Percentiles rank a stretch among this genome's conserved stretches.
Evolutionary conservation across 1,284 basidiomycete species (phyloP).

Genomic region (Leccinum angustisporum): DNA sequence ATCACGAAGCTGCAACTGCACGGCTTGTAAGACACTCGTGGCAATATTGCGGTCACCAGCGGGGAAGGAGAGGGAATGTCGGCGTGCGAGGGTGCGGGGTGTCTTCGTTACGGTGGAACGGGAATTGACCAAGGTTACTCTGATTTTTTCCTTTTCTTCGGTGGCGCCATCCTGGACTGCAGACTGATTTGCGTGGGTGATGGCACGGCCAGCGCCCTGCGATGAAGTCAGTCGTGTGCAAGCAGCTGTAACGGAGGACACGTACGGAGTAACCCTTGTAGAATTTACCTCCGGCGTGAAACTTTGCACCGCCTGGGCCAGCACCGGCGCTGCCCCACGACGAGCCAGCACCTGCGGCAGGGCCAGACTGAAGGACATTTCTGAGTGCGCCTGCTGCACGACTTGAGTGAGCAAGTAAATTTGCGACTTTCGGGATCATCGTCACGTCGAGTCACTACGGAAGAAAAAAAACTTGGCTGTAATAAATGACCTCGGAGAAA

Average conservation of each 20-base stretch:
- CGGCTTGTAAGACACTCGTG: constrained; percentile 54
- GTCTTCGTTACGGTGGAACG: constrained; percentile 27
- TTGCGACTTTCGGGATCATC: constrained; percentile 82
- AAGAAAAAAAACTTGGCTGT: background rate
- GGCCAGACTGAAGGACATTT: constrained; percentile 63
- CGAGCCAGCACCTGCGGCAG: constrained; percentile 46
- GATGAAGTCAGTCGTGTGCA: constrained; percentile 6
- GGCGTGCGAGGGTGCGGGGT: constrained; percentile 48
- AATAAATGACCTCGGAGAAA: constrained; percentile 19
- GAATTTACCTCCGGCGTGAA: constrained; percentile 65
- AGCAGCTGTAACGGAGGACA: constrained; percentile 2
- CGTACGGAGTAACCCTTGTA: constrained; percentile 58
- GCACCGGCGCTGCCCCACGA: constrained; percentile 60
- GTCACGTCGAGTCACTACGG: background rate
- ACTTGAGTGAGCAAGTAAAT: constrained; percentile 68
- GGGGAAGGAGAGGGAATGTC: constrained; percentile 55
- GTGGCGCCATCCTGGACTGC: constrained; percentile 46
- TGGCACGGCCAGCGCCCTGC: constrained; percentile 63
- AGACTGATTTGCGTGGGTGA: constrained; percentile 67
- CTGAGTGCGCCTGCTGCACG: constrained; percentile 68
- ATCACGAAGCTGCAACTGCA: constrained; percentile 58
- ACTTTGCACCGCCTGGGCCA: constrained; percentile 66
- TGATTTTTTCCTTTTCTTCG: constrained; percentile 60
- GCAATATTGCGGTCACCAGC: constrained; percentile 38
- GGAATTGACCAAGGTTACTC: constrained; percentile 35